phyloP scores from a whole-genome alignment of 345 rosid genomes.

The Psidium friedrichsthalianum region DNA sequence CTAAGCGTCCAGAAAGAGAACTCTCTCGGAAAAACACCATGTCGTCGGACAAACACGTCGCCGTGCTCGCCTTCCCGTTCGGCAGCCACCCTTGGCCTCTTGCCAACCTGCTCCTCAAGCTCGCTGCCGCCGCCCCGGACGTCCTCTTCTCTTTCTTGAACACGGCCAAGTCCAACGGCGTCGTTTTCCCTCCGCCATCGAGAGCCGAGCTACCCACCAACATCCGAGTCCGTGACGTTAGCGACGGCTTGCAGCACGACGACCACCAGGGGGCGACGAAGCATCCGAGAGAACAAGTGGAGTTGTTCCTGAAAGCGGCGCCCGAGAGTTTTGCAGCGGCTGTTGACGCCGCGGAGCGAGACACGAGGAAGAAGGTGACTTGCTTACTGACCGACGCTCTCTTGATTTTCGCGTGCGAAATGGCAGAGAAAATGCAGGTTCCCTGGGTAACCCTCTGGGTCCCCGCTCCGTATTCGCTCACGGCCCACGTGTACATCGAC shows the following conservation, averaged over 20 bases:
- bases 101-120: not conserved
- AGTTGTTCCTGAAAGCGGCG: not conserved
- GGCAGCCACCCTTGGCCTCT: constrained; percentile 1
- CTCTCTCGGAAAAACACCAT: not conserved
- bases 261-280: not conserved
- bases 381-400: not conserved
- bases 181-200: not conserved
- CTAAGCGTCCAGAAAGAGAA: no score
- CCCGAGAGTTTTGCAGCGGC: not conserved
- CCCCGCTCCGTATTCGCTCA: not conserved
- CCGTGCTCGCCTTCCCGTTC: not conserved
- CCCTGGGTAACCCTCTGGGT: not conserved
- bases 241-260: not conserved
- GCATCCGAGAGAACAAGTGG: not conserved
- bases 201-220: not conserved
- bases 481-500: not conserved
- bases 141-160: not conserved
- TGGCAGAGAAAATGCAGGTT: not conserved
- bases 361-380: not conserved
- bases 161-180: not conserved
- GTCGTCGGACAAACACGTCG: not conserved
- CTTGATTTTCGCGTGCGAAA: not conserved
- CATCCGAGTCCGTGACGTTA: not conserved
- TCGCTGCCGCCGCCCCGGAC: not conserved
- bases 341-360: not conserved